Conservation (phyloP, 108 stramenopile species). For the Stephanodiscus triporus region DNA sequence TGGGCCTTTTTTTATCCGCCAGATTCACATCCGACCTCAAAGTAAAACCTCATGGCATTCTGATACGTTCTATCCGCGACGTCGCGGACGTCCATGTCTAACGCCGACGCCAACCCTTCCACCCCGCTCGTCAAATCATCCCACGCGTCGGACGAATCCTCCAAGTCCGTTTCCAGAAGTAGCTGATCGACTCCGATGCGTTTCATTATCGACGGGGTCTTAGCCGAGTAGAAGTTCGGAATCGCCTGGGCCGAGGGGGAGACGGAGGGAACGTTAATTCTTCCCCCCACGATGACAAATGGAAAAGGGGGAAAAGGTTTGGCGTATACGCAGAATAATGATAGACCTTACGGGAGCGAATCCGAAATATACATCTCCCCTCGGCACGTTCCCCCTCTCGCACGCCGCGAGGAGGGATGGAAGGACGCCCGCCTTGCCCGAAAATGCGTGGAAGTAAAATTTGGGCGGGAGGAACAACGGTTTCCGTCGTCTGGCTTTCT, state of each 20-base stretch:
- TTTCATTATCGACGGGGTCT: slow-evolving; percentile 68
- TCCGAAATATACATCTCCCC: slow-evolving; percentile 71
- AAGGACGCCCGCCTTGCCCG: slow-evolving; percentile 71
- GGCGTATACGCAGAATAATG: slow-evolving; percentile 17
- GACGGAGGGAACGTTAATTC: not conserved
- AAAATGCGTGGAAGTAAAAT: slow-evolving; percentile 91
- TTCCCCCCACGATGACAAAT: no score
- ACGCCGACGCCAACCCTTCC: slow-evolving; percentile 49
- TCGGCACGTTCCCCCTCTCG: slow-evolving; percentile 39
- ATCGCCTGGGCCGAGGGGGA: slow-evolving; percentile 15
- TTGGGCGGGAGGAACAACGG: slow-evolving; percentile 59
- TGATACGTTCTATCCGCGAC: slow-evolving; percentile 56
- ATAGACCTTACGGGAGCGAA: slow-evolving; percentile 61
- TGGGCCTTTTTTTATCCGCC: not conserved
- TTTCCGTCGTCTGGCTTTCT: not conserved
- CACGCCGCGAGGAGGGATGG: slow-evolving; percentile 68
- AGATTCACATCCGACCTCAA: not conserved
- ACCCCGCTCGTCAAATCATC: slow-evolving; percentile 55
- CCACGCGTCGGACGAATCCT: slow-evolving; percentile 62
- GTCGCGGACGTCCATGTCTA: slow-evolving; percentile 53
- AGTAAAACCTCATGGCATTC: slow-evolving; percentile 71
- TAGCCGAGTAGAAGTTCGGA: slow-evolving; percentile 69
- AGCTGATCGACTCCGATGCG: slow-evolving; percentile 74
- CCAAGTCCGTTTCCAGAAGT: slow-evolving; percentile 86
- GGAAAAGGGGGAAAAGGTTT: not conserved